Percentiles rank a stretch among this genome's conserved stretches.
phyloP scores from a whole-genome alignment of 495 filamentous ascomycete genomes.

The Symbiotaphrina buchneri region DNA sequence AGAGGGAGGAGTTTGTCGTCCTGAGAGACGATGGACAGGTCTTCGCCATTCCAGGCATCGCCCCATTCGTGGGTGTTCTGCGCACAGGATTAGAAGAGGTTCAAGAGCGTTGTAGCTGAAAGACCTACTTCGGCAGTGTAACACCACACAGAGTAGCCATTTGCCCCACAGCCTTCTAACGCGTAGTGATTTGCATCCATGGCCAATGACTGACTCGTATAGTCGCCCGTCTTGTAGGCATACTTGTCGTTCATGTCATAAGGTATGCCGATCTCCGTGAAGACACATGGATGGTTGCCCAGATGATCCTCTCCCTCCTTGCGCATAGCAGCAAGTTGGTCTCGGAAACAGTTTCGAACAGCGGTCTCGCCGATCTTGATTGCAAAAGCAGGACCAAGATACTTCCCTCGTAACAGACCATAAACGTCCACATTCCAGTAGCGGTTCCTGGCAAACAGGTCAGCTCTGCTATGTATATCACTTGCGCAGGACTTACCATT shows the following conservation, averaged over 20 bases:
- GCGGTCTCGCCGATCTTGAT: slow-evolving; percentile 87
- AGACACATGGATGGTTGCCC: slow-evolving; percentile 73
- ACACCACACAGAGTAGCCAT: slow-evolving; percentile 77
- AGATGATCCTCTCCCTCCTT: slow-evolving; percentile 81
- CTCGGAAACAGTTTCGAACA: slow-evolving; percentile 80
- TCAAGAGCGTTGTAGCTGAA: background rate
- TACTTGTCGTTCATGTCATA: slow-evolving; percentile 97
- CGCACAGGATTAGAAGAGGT: slow-evolving; percentile 3
- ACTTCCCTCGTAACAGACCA: slow-evolving; percentile 73
- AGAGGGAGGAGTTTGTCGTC: slow-evolving; percentile 55
- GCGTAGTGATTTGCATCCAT: slow-evolving; percentile 97
- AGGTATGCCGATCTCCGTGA: slow-evolving; percentile 91
- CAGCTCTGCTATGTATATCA: slow-evolving; percentile 1
- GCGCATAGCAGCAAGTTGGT: slow-evolving; percentile 72
- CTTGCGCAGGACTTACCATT: slow-evolving; percentile 34
- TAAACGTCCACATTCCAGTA: slow-evolving; percentile 94
- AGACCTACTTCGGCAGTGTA: slow-evolving; percentile 49
- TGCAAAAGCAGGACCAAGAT: slow-evolving; percentile 68
- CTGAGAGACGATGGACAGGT: slow-evolving; percentile 68
- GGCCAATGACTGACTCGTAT: slow-evolving; percentile 74
- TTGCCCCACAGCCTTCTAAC: slow-evolving; percentile 54
- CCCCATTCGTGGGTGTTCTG: slow-evolving; percentile 78
- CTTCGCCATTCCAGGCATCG: slow-evolving; percentile 94
- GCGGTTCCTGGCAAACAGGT: slow-evolving; percentile 36
- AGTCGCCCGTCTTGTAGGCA: slow-evolving; percentile 93